These are phyloP conservation scores for Claviceps fusiformis DNA, from an alignment of 2,329 filamentous ascomycete species.

Conservation along the genomic window DNA sequence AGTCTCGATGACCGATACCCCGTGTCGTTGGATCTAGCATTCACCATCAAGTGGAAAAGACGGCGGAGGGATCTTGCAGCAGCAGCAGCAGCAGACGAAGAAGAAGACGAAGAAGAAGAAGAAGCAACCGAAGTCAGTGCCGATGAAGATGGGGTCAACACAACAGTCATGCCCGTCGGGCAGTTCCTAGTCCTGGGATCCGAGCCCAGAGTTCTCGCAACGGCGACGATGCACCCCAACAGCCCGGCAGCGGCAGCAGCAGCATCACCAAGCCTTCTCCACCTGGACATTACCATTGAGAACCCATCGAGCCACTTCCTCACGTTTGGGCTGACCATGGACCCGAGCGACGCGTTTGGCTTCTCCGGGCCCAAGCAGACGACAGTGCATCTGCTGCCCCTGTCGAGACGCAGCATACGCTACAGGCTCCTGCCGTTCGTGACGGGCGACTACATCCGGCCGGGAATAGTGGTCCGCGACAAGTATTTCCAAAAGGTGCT, in stretches of 20 bases:
- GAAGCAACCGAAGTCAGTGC: background rate
- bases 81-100: constrained; percentile 8
- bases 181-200: constrained; percentile 67
- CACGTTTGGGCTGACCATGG: constrained; percentile 85
- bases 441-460: constrained; percentile 54
- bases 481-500: constrained; percentile 88
- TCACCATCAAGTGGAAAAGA: constrained; percentile 68
- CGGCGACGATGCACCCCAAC: constrained; percentile 32
- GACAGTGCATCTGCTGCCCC: constrained; percentile 66
- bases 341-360: constrained; percentile 81
- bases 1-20: constrained; percentile 72
- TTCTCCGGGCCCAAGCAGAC: constrained; percentile 81
- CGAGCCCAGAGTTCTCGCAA: constrained; percentile 72
- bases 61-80: constrained; percentile 15
- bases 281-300: constrained; percentile 57
- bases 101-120: background rate
- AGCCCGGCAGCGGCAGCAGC: constrained; percentile 9
- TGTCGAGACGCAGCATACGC: constrained; percentile 59
- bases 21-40: constrained; percentile 57
- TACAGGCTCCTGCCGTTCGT: constrained; percentile 62
- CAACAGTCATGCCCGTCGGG: constrained; percentile 61
- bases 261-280: constrained; percentile 21
- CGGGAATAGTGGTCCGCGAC: constrained; percentile 66
- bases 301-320: constrained; percentile 92
- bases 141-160: constrained; percentile 29